phyloP scores from a whole-genome alignment of 192 early-diverging fungal genomes.

The Entophlyctis helioformis region DNA sequence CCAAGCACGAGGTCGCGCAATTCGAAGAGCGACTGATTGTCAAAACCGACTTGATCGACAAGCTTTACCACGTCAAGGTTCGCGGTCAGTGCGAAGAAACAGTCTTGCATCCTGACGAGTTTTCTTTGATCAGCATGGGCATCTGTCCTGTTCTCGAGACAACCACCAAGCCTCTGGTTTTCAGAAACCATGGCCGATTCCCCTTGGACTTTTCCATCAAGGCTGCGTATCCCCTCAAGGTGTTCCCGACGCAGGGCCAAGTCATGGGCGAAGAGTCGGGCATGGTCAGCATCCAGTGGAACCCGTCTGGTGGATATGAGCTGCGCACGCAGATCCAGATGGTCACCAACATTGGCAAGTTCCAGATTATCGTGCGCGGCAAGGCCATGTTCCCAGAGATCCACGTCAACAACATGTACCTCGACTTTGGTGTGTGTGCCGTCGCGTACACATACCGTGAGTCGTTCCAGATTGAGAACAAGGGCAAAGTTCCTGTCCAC shows the following conservation, averaged over 20 bases:
- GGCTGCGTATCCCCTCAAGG: constrained; percentile 46
- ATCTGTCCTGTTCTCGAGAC: constrained; percentile 45
- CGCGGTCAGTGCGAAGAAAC: constrained; percentile 52
- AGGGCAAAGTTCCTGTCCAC: constrained; percentile 44
- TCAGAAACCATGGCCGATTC: constrained; percentile 45
- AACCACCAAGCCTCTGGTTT: constrained; percentile 28
- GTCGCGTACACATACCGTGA: constrained; percentile 37
- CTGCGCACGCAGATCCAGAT: constrained; percentile 39
- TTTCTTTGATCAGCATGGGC: constrained; percentile 41
- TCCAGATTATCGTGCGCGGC: constrained; percentile 37
- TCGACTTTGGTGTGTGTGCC: constrained; percentile 54
- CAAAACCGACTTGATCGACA: constrained; percentile 43
- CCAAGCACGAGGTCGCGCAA: constrained; percentile 32
- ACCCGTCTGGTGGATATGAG: constrained; percentile 49
- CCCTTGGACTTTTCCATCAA: constrained; percentile 35
- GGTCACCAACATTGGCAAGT: constrained; percentile 50
- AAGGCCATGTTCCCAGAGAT: constrained; percentile 52
- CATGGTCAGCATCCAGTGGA: constrained; percentile 33
- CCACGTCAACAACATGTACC: constrained; percentile 28
- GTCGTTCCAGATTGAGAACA: constrained; percentile 32
- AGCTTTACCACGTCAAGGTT: constrained; percentile 30
- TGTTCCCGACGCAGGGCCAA: constrained; percentile 21
- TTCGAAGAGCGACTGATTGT: constrained; percentile 38
- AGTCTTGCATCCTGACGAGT: constrained; percentile 40
- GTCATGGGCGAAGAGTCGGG: constrained; percentile 28